phyloP scores from a whole-genome alignment of 257 asterid genomes.

The Solanum bukasovii region DNA sequence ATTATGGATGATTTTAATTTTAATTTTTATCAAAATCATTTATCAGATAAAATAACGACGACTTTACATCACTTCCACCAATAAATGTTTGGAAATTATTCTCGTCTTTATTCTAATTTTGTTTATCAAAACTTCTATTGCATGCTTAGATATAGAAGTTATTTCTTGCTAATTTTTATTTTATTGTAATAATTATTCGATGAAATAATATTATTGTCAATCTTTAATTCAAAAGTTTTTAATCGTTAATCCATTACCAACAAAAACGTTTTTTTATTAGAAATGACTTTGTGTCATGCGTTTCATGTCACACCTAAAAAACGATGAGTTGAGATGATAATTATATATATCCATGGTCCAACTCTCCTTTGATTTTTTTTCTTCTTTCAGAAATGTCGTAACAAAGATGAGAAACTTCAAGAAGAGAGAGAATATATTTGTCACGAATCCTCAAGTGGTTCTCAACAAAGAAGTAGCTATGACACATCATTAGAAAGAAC shows the following conservation, averaged over 20 bases:
- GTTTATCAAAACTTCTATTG: background rate
- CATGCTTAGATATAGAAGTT: background rate
- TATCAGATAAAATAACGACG: too few species aligned
- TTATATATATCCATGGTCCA: background rate
- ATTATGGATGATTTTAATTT: too few species aligned
- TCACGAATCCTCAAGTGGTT: background rate
- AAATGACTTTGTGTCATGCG: background rate
- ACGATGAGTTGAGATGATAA: background rate
- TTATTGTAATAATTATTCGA: background rate
- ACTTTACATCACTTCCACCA: background rate
- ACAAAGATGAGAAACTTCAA: slow-evolving; percentile 1
- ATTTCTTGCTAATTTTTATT: background rate
- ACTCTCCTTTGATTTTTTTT: background rate
- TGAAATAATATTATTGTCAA: background rate
- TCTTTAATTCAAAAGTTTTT: background rate
- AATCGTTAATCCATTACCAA: background rate
- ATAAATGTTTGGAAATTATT: background rate
- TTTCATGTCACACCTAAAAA: background rate
- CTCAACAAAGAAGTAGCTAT: background rate
- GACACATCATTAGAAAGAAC: background rate
- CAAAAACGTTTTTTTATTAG: background rate
- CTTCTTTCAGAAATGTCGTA: slow-evolving; percentile 16
- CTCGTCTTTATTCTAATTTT: background rate
- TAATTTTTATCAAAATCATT: background rate
- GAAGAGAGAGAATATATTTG: background rate